A percentile compares a stretch with the other conserved stretches of the same genome.
Conservation (phyloP, 2,329 filamentous ascomycete genomes). For the Aspergillus piperis region DNA sequence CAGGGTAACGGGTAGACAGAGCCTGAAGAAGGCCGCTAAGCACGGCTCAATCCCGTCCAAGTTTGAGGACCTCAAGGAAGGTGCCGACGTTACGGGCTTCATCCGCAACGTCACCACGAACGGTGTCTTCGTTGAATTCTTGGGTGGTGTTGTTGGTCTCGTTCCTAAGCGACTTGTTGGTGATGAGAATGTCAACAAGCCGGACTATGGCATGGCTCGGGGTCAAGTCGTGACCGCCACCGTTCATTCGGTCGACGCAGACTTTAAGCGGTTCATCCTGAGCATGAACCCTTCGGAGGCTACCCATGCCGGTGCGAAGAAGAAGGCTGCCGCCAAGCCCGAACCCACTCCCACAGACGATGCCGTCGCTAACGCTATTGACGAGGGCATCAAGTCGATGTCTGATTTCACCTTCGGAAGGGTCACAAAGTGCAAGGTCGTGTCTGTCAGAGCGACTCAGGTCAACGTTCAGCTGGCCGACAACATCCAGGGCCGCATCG, state of each 20-base stretch:
- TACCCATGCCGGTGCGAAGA: conserved; percentile 50
- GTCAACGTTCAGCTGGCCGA: conserved; percentile 87
- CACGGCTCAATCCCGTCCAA: conserved; percentile 69
- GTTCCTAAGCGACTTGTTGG: conserved; percentile 77
- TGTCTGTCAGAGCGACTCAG: conserved; percentile 87
- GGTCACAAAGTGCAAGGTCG: conserved; percentile 72
- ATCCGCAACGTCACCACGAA: conserved; percentile 80
- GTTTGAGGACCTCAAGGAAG: conserved; percentile 71
- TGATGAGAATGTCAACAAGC: conserved; percentile 65
- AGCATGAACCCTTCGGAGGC: conserved; percentile 57
- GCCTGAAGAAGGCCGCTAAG: conserved; percentile 73
- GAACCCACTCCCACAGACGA: conserved; percentile 41
- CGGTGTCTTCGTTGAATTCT: conserved; percentile 87
- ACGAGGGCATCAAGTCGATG: conserved; percentile 63
- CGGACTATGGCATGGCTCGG: conserved; percentile 76
- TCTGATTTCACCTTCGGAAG: conserved; percentile 74
- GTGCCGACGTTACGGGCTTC: conserved; percentile 72
- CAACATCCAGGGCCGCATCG: conserved; percentile 87
- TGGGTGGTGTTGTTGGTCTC: conserved; percentile 72
- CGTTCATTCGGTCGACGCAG: conserved; percentile 70
- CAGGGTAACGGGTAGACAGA: conserved; percentile 78
- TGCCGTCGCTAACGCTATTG: conserved; percentile 60
- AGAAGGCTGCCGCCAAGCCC: conserved; percentile 34
- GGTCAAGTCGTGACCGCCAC: conserved; percentile 73
- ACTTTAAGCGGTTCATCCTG: conserved; percentile 68